phyloP scores from a whole-genome alignment of 2,329 filamentous ascomycete genomes.

The Pseudogymnoascus sp. region DNA sequence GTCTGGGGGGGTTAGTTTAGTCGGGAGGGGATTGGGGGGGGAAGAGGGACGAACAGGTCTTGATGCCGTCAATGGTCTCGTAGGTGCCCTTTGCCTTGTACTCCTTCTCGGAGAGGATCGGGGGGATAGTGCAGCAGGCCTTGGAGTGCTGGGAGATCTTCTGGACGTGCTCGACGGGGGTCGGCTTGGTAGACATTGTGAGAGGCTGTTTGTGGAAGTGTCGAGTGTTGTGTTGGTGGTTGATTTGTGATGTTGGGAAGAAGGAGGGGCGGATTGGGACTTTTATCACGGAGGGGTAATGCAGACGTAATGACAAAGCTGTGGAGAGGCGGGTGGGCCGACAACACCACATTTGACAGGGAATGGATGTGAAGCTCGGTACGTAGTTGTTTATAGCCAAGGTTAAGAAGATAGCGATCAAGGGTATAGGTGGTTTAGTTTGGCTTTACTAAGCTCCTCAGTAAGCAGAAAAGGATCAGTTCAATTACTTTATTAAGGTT shows the following conservation, averaged over 20 bases:
- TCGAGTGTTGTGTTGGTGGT: background rate
- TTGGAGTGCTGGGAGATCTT: conserved; percentile 10
- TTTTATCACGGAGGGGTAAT: background rate
- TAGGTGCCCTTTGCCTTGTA: conserved; percentile 44
- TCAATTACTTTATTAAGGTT: background rate
- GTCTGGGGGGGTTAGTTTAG: conserved; percentile 25
- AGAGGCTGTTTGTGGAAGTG: background rate
- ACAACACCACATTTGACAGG: background rate
- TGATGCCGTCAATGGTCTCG: conserved; percentile 44
- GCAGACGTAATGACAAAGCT: background rate
- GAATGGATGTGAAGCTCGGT: background rate
- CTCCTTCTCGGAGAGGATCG: conserved; percentile 25
- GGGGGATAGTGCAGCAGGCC: conserved; percentile 25
- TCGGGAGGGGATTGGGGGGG: background rate
- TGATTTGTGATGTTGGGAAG: background rate
- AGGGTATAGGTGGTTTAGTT: background rate
- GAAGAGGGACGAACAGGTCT: conserved; percentile 31
- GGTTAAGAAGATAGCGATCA: background rate
- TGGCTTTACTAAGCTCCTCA: background rate
- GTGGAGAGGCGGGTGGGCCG: background rate
- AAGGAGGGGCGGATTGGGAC: background rate
- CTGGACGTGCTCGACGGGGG: background rate
- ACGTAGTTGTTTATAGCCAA: background rate
- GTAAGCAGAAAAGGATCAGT: background rate
- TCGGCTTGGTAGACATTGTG: background rate